phyloP scores from a whole-genome alignment of 1,284 basidiomycete genomes.

The Sanghuangporus weigelae region DNA sequence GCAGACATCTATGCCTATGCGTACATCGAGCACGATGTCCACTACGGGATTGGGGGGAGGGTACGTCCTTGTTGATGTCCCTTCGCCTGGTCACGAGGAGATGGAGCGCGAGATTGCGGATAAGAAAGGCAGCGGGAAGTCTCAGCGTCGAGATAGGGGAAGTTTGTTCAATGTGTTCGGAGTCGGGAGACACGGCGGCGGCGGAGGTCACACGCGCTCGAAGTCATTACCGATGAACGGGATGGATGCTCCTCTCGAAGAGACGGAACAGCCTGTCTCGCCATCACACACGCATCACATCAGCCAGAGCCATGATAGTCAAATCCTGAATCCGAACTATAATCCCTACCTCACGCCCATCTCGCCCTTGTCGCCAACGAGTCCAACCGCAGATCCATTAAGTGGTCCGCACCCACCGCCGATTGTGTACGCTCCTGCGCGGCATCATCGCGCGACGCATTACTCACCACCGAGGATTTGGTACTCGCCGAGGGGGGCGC shows the following conservation, averaged over 20 bases:
- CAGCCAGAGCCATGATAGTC: background rate
- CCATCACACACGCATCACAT: background rate
- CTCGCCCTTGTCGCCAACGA: background rate
- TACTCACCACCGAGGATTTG: slow-evolving; percentile 48
- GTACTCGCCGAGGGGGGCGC: slow-evolving; percentile 26
- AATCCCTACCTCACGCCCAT: slow-evolving; percentile 7
- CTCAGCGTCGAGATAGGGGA: background rate
- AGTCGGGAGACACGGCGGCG: background rate
- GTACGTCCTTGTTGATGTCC: slow-evolving; percentile 8
- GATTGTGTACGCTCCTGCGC: slow-evolving; percentile 48
- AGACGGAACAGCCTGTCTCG: background rate
- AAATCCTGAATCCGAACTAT: background rate
- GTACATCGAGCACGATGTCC: background rate
- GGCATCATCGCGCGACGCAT: slow-evolving; percentile 34
- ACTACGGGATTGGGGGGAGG: slow-evolving; percentile 6
- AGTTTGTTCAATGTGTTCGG: slow-evolving; percentile 8
- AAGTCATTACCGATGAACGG: background rate
- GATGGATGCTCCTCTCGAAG: background rate
- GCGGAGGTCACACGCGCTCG: background rate
- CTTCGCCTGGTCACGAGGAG: background rate
- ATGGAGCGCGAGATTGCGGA: background rate
- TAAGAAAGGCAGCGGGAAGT: background rate
- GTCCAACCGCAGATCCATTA: background rate
- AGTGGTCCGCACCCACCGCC: slow-evolving; percentile 33
- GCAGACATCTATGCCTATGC: background rate